Percentiles rank a stretch among this genome's conserved stretches.
Conservation (phyloP, 805 yeast genomes). For the Saccharomycopsis javanensis region DNA sequence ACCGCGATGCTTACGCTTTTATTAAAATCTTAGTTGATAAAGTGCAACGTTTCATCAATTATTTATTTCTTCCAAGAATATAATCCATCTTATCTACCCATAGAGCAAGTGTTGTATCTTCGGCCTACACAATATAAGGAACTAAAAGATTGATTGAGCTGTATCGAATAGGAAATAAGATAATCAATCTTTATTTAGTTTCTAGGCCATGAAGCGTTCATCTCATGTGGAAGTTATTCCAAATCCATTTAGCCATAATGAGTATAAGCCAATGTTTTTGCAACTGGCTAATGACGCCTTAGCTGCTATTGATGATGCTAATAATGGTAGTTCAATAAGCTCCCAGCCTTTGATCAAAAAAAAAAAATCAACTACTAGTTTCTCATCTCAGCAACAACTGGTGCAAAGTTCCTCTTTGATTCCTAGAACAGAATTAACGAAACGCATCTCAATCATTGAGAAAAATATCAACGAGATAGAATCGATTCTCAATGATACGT, state of each 20-base stretch:
- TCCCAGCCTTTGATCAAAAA: not conserved
- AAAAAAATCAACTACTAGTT: not conserved
- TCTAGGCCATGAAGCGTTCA: not conserved
- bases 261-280: conserved; percentile 18
- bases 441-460: conserved; percentile 15
- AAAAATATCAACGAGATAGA: conserved; percentile 18
- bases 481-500: conserved; percentile 11
- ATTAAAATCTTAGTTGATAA: too few relatives aligned
- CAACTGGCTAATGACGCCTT: conserved; percentile 14
- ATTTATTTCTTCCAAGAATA: too few relatives aligned
- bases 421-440: conserved; percentile 8
- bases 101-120: too few relatives aligned
- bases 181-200: not conserved
- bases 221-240: conserved; percentile 15
- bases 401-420: not conserved
- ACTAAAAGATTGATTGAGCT: not conserved
- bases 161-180: not conserved
- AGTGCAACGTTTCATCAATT: too few relatives aligned
- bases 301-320: conserved; percentile 4
- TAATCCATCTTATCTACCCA: too few relatives aligned
- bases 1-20: too few relatives aligned
- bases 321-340: not conserved
- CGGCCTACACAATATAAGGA: too few relatives aligned
- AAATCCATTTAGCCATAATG: conserved; percentile 19
- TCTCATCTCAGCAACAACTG: not conserved